phyloP scores from a whole-genome alignment of 129 eudicot species.

The Escallonia herrerae region DNA sequence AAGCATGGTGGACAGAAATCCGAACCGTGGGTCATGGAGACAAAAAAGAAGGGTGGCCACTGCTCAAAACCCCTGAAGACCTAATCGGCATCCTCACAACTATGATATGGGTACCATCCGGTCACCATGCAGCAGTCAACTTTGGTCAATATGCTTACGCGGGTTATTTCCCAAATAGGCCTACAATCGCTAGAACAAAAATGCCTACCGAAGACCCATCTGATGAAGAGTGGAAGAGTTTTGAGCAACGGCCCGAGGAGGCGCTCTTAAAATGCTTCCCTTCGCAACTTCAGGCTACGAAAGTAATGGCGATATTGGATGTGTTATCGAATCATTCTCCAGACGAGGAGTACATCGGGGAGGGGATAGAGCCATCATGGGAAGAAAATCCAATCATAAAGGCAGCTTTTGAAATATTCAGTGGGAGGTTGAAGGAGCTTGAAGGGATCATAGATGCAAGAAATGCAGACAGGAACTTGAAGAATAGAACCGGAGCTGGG shows the following conservation, averaged over 20 bases:
- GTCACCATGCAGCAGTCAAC: constrained; percentile 90
- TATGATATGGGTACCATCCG: constrained; percentile 77
- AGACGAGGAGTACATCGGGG: constrained; percentile 85
- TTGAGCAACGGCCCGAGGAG: constrained; percentile 47
- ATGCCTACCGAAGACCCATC: constrained; percentile 80
- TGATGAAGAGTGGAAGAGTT: constrained; percentile 39
- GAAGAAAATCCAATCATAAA: constrained; percentile 43
- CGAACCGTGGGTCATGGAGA: constrained; percentile 67
- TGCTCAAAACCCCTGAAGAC: constrained; percentile 48
- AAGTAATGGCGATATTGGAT: constrained; percentile 70
- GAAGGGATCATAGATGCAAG: constrained; percentile 57
- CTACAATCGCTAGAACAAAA: constrained; percentile 56
- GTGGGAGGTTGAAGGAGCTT: constrained; percentile 50
- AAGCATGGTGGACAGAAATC: constrained; percentile 87
- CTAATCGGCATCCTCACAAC: constrained; percentile 50
- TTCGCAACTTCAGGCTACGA: constrained; percentile 65
- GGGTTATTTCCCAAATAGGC: constrained; percentile 76
- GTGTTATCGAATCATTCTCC: constrained; percentile 74
- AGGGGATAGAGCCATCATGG: constrained; percentile 32
- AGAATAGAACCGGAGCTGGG: constrained; percentile 79
- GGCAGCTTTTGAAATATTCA: constrained; percentile 48
- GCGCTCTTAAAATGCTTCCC: constrained; percentile 55
- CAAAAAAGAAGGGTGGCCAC: constrained; percentile 97
- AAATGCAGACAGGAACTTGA: constrained; percentile 37
- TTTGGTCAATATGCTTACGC: constrained; percentile 82